phyloP scores from a whole-genome alignment of 1,139 yeast genomes.

The Blastobotrys malaysiensis region DNA sequence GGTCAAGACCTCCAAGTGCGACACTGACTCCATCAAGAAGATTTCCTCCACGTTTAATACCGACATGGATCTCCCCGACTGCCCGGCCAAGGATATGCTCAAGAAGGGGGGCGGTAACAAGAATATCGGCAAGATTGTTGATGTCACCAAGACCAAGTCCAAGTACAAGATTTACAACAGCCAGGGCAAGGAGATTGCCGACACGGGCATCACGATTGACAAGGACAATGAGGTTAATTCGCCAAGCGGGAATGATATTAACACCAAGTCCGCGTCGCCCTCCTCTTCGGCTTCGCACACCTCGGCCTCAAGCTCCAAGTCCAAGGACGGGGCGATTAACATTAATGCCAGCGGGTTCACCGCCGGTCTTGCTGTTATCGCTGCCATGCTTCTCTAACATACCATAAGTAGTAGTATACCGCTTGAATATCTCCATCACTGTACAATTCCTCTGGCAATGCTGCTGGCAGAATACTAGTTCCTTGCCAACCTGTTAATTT shows the following conservation, averaged over 20 bases:
- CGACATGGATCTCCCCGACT: slow-evolving; percentile 36
- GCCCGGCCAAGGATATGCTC: slow-evolving; percentile 40
- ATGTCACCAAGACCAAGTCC: slow-evolving; percentile 37
- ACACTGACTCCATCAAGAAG: slow-evolving; percentile 37
- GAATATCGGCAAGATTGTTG: slow-evolving; percentile 46
- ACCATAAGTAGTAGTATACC: background rate
- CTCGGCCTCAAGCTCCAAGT: slow-evolving; percentile 13
- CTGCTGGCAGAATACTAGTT: too few species aligned
- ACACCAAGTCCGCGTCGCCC: slow-evolving; percentile 11
- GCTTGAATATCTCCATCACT: background rate
- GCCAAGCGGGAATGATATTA: slow-evolving; percentile 21
- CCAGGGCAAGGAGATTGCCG: slow-evolving; percentile 47
- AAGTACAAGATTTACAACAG: slow-evolving; percentile 46
- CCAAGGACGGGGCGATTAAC: slow-evolving; percentile 15
- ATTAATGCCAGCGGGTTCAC: slow-evolving; percentile 16
- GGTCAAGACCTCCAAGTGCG: slow-evolving; percentile 14
- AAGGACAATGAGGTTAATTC: slow-evolving; percentile 24
- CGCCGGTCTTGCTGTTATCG: slow-evolving; percentile 6
- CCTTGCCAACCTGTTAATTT: background rate
- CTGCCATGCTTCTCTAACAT: slow-evolving; percentile 7
- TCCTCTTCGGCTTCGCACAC: slow-evolving; percentile 12
- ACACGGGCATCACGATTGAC: slow-evolving; percentile 31
- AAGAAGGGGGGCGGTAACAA: slow-evolving; percentile 48
- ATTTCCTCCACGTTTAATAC: slow-evolving; percentile 36
- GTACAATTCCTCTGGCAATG: too few species aligned